Evolutionary conservation across 139 green algal genomes (phyloP), one percentile per base, ranked within the genome.

Genomic region (Haematococcus lacustris): DNA sequence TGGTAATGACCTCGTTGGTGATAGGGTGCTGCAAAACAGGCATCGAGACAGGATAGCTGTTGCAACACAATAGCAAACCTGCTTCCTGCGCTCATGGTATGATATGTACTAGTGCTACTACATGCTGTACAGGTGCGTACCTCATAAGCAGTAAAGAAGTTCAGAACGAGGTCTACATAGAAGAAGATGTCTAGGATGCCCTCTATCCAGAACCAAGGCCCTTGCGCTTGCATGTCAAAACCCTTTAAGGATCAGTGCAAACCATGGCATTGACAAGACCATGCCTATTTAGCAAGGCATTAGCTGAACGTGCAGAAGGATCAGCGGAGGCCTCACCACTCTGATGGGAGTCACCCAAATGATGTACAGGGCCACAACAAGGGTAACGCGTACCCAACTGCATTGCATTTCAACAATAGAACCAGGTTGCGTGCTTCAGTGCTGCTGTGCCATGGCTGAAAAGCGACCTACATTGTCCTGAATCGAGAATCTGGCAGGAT

Each of bases 71-170:
- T n/a, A n/a, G n/a, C n/a, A n/a, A n/a, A n/a, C n/a, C n/a, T n/a
- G n/a, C n/a, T n/a, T n/a, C n/a, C n/a, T n/a, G n/a, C n/a, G n/a
- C n/a, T n/a, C n/a, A n/a, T n/a, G n/a, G n/a, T n/a, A n/a, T n/a
- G n/a, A n/a, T n/a, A n/a, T n/a, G n/a, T n/a, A n/a, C n/a, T n/a
- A n/a, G n/a, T n/a, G n/a, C n/a, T n/a, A n/a, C n/a, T n/a, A n/a
- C n/a, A n/a, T n/a, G n/a, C n/a, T n/a, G n/a, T n/a, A n/a, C n/a
- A n/a, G n/a, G n/a, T n/a, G n/a, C 62, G 51, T 28, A 82, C 78
- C 78, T 88, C 82, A 59, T 83, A 88, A 6, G 83, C 79, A n/a
- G 74, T 81, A 41, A 88, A 80, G 72, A 88, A 88, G 66, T 88
- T 88, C 21, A 88, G 77, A 0, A 75, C 64, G 0, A 88, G 72